Percentiles rank a stretch among this genome's conserved stretches.
Evolutionary conservation across 2,329 filamentous ascomycete genomes (phyloP).

Genomic region (Trichoderma arundinaceum): DNA sequence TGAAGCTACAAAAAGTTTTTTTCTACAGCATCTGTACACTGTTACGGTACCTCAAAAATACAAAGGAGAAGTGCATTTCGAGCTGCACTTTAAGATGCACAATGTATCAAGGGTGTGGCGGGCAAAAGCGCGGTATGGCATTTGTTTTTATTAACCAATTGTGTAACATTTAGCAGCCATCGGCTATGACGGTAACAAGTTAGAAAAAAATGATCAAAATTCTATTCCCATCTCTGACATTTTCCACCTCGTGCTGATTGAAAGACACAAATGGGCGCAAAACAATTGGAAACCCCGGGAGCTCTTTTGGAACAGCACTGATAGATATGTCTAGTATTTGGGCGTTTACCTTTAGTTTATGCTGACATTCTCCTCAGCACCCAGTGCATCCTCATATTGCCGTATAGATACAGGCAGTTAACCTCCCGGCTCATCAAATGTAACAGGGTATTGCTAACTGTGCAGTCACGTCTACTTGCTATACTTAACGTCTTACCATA

Average conservation of each 20-base stretch:
- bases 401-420: too few species aligned
- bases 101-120: constrained; percentile 14
- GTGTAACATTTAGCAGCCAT: constrained; percentile 19
- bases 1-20: constrained; percentile 10
- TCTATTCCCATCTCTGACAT: not conserved
- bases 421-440: too few species aligned
- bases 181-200: constrained; percentile 2
- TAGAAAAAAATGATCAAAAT: constrained; percentile 23
- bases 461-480: too few species aligned
- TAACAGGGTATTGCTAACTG: too few species aligned
- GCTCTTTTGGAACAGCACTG: too few species aligned
- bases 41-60: constrained; percentile 9
- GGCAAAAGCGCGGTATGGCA: constrained; percentile 18
- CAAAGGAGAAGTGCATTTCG: constrained; percentile 9
- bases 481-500: too few species aligned
- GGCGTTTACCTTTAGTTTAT: too few species aligned
- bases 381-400: too few species aligned
- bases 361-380: too few species aligned
- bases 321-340: too few species aligned
- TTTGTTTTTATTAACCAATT: constrained; percentile 12
- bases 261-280: constrained; percentile 32
- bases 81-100: not conserved
- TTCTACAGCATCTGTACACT: constrained; percentile 5
- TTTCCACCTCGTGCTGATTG: constrained; percentile 31
- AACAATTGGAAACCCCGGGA: too few species aligned